Conservation (phyloP, 768 basidiomycete species). For the Amanita molliuscula region DNA sequence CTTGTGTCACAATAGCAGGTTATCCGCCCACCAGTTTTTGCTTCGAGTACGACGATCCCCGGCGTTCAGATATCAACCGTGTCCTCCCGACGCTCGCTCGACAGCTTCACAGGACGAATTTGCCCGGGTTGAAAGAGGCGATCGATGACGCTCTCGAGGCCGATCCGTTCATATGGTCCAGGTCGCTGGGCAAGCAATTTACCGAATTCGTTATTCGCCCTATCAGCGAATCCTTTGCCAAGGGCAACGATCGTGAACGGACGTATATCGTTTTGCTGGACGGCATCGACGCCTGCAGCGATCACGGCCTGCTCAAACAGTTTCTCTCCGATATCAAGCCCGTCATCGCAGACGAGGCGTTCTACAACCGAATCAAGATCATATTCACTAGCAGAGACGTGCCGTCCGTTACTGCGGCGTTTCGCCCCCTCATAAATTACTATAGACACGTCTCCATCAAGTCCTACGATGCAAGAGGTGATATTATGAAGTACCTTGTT, state of each 20-base stretch:
- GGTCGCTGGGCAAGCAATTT: background rate
- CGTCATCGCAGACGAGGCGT: background rate
- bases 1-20: background rate
- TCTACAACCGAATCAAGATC: constrained; percentile 1
- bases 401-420: background rate
- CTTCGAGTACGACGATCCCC: background rate
- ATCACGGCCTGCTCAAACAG: background rate
- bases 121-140: background rate
- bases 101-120: background rate
- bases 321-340: constrained; percentile 1
- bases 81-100: background rate
- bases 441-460: background rate
- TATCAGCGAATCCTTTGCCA: background rate
- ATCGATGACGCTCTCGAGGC: background rate
- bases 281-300: constrained; percentile 1
- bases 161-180: background rate
- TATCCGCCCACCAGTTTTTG: background rate
- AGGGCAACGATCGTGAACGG: background rate
- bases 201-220: background rate
- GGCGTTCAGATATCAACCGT: background rate
- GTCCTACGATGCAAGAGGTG: background rate
- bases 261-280: background rate
- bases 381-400: background rate
- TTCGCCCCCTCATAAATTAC: background rate
- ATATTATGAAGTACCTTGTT: background rate